A percentile compares a stretch with the other conserved stretches of the same genome.
Conservation (phyloP, 2,329 filamentous ascomycete genomes). For the Fusarium stilboides region DNA sequence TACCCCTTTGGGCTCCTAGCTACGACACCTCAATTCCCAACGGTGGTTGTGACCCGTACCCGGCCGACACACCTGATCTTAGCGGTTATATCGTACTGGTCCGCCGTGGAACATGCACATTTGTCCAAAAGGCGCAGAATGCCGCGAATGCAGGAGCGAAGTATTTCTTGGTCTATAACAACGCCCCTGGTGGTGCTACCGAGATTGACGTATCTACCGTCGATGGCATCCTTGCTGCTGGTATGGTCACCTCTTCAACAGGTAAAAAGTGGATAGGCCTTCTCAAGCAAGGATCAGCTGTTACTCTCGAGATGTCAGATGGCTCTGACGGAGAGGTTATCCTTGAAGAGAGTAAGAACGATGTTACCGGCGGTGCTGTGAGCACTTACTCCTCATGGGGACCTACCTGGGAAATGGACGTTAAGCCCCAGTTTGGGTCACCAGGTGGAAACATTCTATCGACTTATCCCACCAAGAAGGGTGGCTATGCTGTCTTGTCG, state of each 20-base stretch:
- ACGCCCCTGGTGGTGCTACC: slow-evolving; percentile 41
- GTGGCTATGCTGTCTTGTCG: slow-evolving; percentile 67
- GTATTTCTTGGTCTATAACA: slow-evolving; percentile 75
- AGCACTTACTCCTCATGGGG: slow-evolving; percentile 72
- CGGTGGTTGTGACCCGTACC: slow-evolving; percentile 68
- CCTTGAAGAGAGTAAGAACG: slow-evolving; percentile 58
- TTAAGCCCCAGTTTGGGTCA: slow-evolving; percentile 69
- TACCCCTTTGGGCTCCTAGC: slow-evolving; percentile 66
- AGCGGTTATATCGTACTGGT: slow-evolving; percentile 71
- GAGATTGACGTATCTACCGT: slow-evolving; percentile 22
- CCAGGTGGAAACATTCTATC: slow-evolving; percentile 72
- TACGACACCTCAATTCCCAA: slow-evolving; percentile 63
- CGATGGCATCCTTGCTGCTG: slow-evolving; percentile 20
- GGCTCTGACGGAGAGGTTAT: slow-evolving; percentile 49
- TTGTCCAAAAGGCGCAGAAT: slow-evolving; percentile 68
- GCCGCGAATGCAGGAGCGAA: slow-evolving; percentile 69
- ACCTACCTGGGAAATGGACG: slow-evolving; percentile 70
- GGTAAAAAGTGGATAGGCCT: slow-evolving; percentile 30
- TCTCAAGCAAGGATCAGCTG: slow-evolving; percentile 54
- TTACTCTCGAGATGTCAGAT: slow-evolving; percentile 62
- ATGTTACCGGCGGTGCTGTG: slow-evolving; percentile 64
- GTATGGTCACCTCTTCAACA: slow-evolving; percentile 19
- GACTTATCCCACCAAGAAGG: slow-evolving; percentile 64
- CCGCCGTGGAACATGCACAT: slow-evolving; percentile 71
- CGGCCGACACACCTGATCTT: slow-evolving; percentile 69